A percentile compares a stretch with the other conserved stretches of the same genome.
phyloP scores from a whole-genome alignment of 2,329 filamentous ascomycete species.

The Sclerotiophoma versabilis region DNA sequence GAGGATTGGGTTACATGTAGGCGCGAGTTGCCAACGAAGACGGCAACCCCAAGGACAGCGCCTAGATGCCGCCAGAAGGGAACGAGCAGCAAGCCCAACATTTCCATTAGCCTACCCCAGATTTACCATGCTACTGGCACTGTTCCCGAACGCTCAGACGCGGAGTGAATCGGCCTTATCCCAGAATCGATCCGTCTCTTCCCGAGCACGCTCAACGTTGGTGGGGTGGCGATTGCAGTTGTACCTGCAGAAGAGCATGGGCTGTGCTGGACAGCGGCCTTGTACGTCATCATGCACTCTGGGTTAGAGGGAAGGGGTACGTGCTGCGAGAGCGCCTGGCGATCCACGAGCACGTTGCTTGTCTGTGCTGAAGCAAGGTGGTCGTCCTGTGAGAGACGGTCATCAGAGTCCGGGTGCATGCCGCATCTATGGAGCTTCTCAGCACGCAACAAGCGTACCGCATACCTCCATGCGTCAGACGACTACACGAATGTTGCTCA shows the following conservation, averaged over 20 bases:
- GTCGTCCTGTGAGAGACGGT: not conserved
- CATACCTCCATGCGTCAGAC: conserved; percentile 7
- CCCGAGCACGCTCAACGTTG: conserved; percentile 24
- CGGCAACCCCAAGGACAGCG: conserved; percentile 29
- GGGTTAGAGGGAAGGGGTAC: conserved; percentile 13
- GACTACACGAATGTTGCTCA: not conserved
- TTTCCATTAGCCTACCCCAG: conserved; percentile 38
- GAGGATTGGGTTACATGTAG: not conserved
- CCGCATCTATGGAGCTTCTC: not conserved
- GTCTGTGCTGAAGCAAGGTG: conserved; percentile 7
- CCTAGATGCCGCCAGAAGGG: conserved; percentile 10
- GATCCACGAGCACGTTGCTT: not conserved
- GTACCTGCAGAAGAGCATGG: conserved; percentile 44
- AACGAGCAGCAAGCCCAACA: conserved; percentile 16
- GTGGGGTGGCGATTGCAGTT: conserved; percentile 31
- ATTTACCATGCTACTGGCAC: conserved; percentile 39
- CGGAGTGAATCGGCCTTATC: conserved; percentile 31
- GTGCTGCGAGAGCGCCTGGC: conserved; percentile 10
- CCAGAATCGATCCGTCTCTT: conserved; percentile 24
- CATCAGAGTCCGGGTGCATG: not conserved
- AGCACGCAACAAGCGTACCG: conserved; percentile 1
- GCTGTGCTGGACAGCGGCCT: conserved; percentile 23
- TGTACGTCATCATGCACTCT: conserved; percentile 27
- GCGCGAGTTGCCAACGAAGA: conserved; percentile 20
- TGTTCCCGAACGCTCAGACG: conserved; percentile 32